Base-by-base conservation (phyloP, 768 basidiomycete genomes). In the Mrakia frigida region DNA sequence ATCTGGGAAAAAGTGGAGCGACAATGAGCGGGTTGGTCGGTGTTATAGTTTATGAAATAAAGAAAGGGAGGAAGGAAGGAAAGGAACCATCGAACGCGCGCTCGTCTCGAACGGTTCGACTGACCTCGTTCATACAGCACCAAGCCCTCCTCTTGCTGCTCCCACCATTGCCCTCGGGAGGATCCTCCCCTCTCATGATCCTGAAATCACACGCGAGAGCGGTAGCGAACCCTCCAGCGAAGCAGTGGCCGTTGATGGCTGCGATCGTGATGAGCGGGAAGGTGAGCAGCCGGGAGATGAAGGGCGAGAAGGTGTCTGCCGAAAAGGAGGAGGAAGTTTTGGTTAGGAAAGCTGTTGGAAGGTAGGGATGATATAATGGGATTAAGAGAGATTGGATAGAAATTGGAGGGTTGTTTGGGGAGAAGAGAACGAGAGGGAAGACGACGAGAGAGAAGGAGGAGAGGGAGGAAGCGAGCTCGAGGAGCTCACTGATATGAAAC, bases 111-210 rank as follows among this genome's bases (percentile, higher is more conserved):
- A 41, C 39, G 11, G 5, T 10, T 16, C 14, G 28, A 70, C 46
- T 13, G 10, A 92, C 91, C 85, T 96, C 94, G 81, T 96, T 98
- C 94, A 97, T 96, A 82, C 90, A 92, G 71, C 92, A 84, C 91
- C 93, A 94, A 1, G 91, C 90, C 80, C 90, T 89, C 23, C 90
- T 46, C 70, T 72, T 72, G 53, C 39, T 39, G 13, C n/a, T n/a
- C n/a, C n/a, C n/a, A n/a, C 16, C 31, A 13, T 11, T 52, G 28
- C 56, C 76, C 11, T 46, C 35, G 11, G 4, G 4, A 21, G 4
- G 4, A 21, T 39, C 41, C 50, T 77, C 93, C 79, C 92, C 90
- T 21, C 89, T 92, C 90, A 95, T 94, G 74, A 96, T 87, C 56
- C 94, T 88, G 84, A 92, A 94, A 83, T 97, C 94, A 82, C 92